Evolutionary conservation across 495 filamentous ascomycete genomes (phyloP).

Genomic region (Evernia prunastri): DNA sequence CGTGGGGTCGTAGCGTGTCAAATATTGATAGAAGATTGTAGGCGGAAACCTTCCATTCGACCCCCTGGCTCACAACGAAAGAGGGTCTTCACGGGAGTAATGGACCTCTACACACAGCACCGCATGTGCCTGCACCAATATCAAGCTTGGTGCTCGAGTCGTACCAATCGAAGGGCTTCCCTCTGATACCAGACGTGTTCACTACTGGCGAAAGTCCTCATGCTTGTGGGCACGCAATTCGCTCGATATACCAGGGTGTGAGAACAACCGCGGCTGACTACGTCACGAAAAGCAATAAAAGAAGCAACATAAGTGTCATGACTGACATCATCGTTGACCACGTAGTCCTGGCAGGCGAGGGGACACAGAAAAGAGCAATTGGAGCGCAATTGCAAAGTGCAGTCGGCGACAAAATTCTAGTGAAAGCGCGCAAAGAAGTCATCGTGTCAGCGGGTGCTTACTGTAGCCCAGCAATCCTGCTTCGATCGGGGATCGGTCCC

Average conservation of each 20-base stretch:
- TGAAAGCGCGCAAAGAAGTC: constrained; percentile 8
- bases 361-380: neutral
- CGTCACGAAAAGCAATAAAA: constrained; percentile 13
- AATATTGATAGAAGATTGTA: neutral
- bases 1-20: neutral
- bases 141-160: constrained; percentile 33
- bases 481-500: neutral
- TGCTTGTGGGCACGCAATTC: constrained; percentile 36
- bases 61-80: neutral
- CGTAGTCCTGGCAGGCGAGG: neutral
- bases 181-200: constrained; percentile 34
- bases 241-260: constrained; percentile 33
- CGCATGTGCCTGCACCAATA: constrained; percentile 31
- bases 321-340: neutral
- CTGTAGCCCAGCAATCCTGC: neutral
- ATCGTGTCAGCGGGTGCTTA: neutral
- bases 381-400: constrained; percentile 5
- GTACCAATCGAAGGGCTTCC: constrained; percentile 30
- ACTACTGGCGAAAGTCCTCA: constrained; percentile 30
- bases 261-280: constrained; percentile 33
- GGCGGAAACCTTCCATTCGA: neutral
- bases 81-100: constrained; percentile 24
- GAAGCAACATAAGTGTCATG: neutral
- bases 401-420: neutral
- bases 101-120: constrained; percentile 31